A percentile compares a stretch with the other conserved stretches of the same genome.
phyloP scores from a whole-genome alignment of 164 flowering plant species.

The Umbilicus rupestris region DNA sequence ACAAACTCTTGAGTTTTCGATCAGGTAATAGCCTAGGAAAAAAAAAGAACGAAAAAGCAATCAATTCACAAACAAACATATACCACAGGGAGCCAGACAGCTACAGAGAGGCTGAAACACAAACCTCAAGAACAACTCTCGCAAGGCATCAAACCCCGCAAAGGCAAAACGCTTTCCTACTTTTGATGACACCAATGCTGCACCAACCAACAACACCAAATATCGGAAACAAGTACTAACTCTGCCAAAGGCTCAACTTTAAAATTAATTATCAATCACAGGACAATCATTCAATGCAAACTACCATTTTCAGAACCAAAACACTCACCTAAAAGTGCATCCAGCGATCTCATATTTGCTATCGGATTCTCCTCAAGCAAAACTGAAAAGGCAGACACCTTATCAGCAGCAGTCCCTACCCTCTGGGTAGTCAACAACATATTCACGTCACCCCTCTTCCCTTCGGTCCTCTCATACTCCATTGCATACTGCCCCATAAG shows the following conservation, averaged over 20 bases:
- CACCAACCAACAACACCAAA: conserved; percentile 11
- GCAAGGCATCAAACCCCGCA: conserved; percentile 76
- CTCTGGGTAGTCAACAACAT: conserved; percentile 68
- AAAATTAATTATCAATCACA: neutral
- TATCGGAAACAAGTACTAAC: neutral
- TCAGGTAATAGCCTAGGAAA: conserved; percentile 72
- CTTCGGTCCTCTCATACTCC: conserved; percentile 60
- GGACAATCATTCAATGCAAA: neutral
- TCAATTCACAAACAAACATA: neutral
- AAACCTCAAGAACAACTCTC: conserved; percentile 50
- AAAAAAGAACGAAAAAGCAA: neutral
- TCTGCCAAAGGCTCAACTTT: neutral
- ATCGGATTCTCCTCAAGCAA: conserved; percentile 83
- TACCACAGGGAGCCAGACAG: neutral
- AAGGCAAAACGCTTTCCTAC: conserved; percentile 96
- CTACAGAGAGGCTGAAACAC: neutral
- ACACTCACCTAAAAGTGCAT: conserved; percentile 62
- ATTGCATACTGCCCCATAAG: conserved; percentile 57
- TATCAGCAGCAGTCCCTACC: conserved; percentile 85
- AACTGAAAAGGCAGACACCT: conserved; percentile 74
- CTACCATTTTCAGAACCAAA: neutral
- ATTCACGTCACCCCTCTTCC: conserved; percentile 71
- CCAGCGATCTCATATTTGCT: conserved; percentile 76
- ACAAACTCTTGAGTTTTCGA: conserved; percentile 69
- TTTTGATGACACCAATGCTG: conserved; percentile 87